Evolutionary conservation across 78 protist genomes (phyloP).

Genomic region (Guillardia theta): DNA sequence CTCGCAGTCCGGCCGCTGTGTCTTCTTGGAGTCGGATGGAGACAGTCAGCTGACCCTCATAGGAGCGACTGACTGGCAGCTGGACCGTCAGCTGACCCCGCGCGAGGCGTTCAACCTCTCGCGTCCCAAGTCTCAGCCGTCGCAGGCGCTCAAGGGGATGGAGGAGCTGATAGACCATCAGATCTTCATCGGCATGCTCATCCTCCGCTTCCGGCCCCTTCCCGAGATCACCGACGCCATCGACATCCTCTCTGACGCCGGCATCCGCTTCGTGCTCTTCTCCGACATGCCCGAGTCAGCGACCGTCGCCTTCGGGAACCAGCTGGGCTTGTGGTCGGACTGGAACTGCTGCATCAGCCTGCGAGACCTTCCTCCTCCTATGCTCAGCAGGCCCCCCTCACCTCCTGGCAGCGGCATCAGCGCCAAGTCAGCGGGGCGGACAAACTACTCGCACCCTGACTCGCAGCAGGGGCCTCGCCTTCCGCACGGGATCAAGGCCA

Average conservation of each 20-base stretch:
- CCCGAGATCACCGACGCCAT: neutral
- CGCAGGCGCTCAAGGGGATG: neutral
- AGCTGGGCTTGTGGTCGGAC: neutral
- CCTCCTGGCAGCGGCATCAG: neutral
- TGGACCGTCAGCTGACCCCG: neutral
- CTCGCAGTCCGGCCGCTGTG: neutral
- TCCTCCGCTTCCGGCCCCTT: neutral
- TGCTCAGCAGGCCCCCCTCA: neutral
- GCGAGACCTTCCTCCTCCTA: neutral
- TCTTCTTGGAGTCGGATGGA: neutral
- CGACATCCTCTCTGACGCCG: neutral
- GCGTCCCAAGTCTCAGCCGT: neutral
- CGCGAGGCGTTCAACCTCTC: neutral
- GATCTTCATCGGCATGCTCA: neutral
- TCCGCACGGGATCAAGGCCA: neutral
- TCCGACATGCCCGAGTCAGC: neutral
- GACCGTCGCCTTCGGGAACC: constrained; percentile 4
- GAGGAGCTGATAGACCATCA: neutral
- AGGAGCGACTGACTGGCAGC: constrained; percentile 15
- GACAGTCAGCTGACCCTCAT: neutral
- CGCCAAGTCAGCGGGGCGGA: too few relatives aligned
- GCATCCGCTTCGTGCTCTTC: constrained; percentile 22
- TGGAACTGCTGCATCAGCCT: neutral
- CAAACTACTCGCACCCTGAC: too few relatives aligned
- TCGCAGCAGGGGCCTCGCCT: neutral